phyloP scores from a whole-genome alignment of 2,329 filamentous ascomycete species.

The Phaeosphaeriaceae sp. region DNA sequence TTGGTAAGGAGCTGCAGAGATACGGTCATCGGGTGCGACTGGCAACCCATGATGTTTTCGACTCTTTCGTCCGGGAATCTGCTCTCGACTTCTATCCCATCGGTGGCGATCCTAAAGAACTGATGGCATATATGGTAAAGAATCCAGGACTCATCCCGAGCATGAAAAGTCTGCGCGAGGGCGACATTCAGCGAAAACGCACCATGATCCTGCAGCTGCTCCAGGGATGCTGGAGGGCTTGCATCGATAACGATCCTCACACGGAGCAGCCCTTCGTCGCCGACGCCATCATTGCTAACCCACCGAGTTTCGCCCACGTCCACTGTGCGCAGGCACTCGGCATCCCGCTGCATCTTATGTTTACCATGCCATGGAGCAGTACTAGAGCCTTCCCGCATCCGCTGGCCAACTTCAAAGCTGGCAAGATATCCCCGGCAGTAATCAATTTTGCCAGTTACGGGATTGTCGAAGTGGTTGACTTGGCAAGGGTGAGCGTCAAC shows the following conservation, averaged over 20 bases:
- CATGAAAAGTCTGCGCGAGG: conserved; percentile 27
- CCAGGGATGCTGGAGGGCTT: conserved; percentile 37
- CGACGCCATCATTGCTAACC: conserved; percentile 78
- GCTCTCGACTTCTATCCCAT: conserved; percentile 46
- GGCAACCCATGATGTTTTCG: conserved; percentile 32
- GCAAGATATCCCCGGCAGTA: conserved; percentile 23
- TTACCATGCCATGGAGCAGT: conserved; percentile 57
- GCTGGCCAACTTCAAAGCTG: conserved; percentile 54
- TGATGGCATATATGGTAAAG: conserved; percentile 60
- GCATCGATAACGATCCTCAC: conserved; percentile 45
- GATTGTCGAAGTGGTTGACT: conserved; percentile 56
- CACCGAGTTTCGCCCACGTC: conserved; percentile 76
- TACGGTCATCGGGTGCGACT: conserved; percentile 39
- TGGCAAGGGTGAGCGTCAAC: conserved; percentile 51
- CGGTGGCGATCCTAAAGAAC: conserved; percentile 41
- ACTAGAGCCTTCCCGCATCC: conserved; percentile 58
- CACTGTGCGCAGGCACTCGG: conserved; percentile 75
- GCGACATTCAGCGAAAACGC: conserved; percentile 43
- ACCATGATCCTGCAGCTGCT: conserved; percentile 32
- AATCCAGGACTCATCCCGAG: conserved; percentile 51
- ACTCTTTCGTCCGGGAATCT: conserved; percentile 18
- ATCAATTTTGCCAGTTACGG: conserved; percentile 55
- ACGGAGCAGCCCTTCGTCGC: conserved; percentile 72
- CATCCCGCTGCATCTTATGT: conserved; percentile 80
- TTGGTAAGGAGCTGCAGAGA: conserved; percentile 57